Evolutionary conservation across 208 protist species (phyloP).

Genomic region (Blechomonas ayalai): DNA sequence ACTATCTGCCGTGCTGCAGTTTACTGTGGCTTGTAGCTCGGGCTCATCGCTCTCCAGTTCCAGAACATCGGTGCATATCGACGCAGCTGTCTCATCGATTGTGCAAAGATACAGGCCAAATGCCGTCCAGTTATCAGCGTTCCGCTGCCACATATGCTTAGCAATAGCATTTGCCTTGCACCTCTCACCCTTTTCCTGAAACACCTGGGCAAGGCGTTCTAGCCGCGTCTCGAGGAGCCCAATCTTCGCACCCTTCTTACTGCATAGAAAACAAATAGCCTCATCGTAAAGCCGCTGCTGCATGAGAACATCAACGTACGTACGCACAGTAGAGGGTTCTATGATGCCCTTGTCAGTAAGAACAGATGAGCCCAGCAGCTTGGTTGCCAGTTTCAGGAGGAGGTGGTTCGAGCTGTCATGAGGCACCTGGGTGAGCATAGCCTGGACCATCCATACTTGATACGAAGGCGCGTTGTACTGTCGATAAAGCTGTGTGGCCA

Average conservation of each 20-base stretch:
- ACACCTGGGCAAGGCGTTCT: conserved; percentile 42
- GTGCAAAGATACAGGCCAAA: conserved; percentile 58
- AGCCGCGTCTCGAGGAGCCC: conserved; percentile 69
- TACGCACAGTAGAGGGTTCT: conserved; percentile 49
- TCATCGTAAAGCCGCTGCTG: conserved; percentile 55
- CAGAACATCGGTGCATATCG: conserved; percentile 7
- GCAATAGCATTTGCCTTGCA: conserved; percentile 50
- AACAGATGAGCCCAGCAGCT: conserved; percentile 49
- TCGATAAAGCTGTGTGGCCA: conserved; percentile 50
- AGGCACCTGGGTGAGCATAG: conserved; percentile 71
- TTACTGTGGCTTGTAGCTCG: conserved; percentile 24
- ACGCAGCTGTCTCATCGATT: conserved; percentile 9
- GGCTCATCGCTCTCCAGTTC: conserved; percentile 19
- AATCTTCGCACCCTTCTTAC: conserved; percentile 39
- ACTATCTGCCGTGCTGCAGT: conserved; percentile 25
- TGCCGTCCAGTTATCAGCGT: conserved; percentile 76
- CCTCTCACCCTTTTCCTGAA: conserved; percentile 29
- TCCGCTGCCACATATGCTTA: conserved; percentile 36
- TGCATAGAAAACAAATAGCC: conserved; percentile 59
- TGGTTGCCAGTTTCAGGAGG: conserved; percentile 61
- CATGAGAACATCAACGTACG: conserved; percentile 71
- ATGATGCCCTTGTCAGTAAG: conserved; percentile 55
- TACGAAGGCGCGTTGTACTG: conserved; percentile 55
- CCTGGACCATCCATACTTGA: conserved; percentile 80
- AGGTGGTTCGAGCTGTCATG: conserved; percentile 50